These are phyloP conservation scores for Botrytis aclada DNA, from an alignment of 2,329 filamentous ascomycete species.

Conservation along the genomic window DNA sequence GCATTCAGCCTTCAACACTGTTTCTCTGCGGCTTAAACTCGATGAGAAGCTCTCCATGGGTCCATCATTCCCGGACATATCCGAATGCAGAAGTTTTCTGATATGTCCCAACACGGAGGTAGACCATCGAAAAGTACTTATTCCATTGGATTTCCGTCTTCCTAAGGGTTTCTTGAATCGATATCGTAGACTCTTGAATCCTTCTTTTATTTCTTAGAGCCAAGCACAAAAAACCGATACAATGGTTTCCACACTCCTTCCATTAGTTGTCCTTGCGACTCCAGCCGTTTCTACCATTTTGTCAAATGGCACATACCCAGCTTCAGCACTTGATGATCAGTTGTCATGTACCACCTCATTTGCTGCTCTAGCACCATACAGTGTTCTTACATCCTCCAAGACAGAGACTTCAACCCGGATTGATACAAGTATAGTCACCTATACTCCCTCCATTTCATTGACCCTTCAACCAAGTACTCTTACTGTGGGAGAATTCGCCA, in stretches of 20 bases:
- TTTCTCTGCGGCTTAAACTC: neutral
- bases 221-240: neutral
- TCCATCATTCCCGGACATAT: neutral
- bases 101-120: neutral
- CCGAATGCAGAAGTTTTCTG: neutral
- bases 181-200: slow-evolving; percentile 1
- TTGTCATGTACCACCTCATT: slow-evolving; percentile 2
- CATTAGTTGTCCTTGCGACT: slow-evolving; percentile 2
- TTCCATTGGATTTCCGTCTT: neutral
- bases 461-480: neutral
- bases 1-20: neutral
- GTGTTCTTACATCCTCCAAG: neutral
- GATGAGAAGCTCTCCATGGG: neutral
- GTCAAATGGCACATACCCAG: neutral
- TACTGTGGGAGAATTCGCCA: neutral
- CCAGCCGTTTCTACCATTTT: slow-evolving; percentile 3
- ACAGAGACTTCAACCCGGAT: neutral
- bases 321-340: neutral
- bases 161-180: neutral
- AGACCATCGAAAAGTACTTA: neutral
- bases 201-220: neutral
- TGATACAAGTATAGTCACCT: neutral
- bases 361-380: neutral
- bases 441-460: neutral
- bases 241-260: slow-evolving; percentile 4